Conservation (phyloP, 1,284 basidiomycete genomes). For the Xerocomus cyaneibrunnescens region DNA sequence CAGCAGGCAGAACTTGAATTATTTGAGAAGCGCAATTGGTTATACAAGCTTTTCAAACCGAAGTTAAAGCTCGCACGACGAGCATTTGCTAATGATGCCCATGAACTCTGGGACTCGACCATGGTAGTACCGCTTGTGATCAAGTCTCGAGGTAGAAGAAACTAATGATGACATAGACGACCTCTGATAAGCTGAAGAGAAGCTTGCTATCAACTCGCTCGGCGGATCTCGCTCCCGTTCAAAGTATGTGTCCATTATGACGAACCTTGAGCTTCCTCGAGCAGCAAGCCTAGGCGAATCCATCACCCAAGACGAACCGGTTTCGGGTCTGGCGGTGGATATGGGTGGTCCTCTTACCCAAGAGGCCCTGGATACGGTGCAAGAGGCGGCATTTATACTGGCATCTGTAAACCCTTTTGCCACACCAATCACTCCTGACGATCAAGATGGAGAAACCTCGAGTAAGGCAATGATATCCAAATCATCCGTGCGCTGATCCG, state of each 20-base stretch:
- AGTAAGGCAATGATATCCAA: neutral
- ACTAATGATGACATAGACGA: slow-evolving; percentile 9
- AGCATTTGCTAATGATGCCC: neutral
- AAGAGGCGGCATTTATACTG: neutral
- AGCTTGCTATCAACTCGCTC: slow-evolving; percentile 2
- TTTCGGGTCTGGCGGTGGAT: neutral
- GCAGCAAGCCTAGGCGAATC: neutral
- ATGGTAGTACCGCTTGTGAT: slow-evolving; percentile 1
- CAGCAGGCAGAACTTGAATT: slow-evolving; percentile 6
- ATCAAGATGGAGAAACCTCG: neutral
- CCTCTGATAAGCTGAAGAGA: slow-evolving; percentile 12
- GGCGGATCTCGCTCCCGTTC: neutral
- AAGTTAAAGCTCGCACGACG: neutral
- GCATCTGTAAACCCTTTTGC: neutral
- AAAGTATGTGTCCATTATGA: slow-evolving; percentile 1
- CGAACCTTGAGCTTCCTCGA: neutral
- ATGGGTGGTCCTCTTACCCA: neutral
- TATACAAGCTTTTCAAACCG: neutral
- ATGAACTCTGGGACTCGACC: slow-evolving; percentile 3
- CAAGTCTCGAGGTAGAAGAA: neutral
- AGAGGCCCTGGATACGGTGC: neutral
- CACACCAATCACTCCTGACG: neutral
- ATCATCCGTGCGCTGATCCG: neutral
- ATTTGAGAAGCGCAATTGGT: neutral
- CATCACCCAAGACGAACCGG: neutral